Conservation (phyloP, 495 filamentous ascomycete species). For the Thozetella sp. region DNA sequence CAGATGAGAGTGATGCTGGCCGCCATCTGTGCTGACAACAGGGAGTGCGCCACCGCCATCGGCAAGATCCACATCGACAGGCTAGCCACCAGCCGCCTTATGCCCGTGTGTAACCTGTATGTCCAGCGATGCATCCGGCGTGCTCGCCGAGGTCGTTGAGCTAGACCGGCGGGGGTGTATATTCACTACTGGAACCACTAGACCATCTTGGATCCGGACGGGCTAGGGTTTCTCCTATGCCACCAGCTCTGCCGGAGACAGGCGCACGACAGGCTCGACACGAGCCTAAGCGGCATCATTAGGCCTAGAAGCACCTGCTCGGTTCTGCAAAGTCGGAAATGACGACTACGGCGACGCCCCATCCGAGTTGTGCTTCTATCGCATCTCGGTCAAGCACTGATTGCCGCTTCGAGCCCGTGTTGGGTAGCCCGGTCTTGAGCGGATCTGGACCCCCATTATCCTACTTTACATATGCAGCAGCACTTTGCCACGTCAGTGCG, state of each 20-base stretch:
- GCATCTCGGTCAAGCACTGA: neutral
- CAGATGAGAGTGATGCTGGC: neutral
- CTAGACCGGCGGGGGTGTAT: too few species aligned
- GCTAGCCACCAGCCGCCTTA: neutral
- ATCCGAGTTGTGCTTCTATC: neutral
- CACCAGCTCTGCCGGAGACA: neutral
- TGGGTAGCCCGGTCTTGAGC: too few species aligned
- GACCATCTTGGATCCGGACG: neutral
- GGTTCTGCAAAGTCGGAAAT: neutral
- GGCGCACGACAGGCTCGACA: neutral
- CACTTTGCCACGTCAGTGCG: too few species aligned
- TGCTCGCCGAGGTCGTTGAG: neutral
- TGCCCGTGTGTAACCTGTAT: neutral
- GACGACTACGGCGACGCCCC: neutral
- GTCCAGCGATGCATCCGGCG: neutral
- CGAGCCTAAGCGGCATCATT: neutral
- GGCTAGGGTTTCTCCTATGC: neutral
- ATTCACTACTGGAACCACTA: too few species aligned
- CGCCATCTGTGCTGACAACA: neutral
- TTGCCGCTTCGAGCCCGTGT: too few species aligned
- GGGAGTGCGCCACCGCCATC: neutral
- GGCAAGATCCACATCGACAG: neutral
- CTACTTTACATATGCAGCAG: too few species aligned
- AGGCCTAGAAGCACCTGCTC: neutral
- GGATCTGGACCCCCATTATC: too few species aligned